Percentiles rank a stretch among this genome's conserved stretches.
Conservation (phyloP, 495 filamentous ascomycete species). For the Massariosphaeria phaeospora region DNA sequence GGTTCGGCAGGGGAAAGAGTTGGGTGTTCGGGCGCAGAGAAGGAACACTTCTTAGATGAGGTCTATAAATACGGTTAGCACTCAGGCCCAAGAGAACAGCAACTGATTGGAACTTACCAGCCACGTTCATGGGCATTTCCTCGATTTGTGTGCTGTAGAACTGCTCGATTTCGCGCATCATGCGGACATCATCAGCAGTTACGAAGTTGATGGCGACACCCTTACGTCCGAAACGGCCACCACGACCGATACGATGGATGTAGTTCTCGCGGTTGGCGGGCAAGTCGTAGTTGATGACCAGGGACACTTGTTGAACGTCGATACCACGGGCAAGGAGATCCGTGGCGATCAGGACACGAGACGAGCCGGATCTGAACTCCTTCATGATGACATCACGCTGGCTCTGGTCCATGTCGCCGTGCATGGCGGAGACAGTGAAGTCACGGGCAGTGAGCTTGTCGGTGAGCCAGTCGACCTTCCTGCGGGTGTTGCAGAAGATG, state of each 20-base stretch:
- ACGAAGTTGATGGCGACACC: constrained; percentile 99
- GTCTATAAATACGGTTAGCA: constrained; percentile 16
- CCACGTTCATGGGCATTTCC: constrained; percentile 85
- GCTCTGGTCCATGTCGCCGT: constrained; percentile 96
- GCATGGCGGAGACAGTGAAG: constrained; percentile 99
- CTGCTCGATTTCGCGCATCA: constrained; percentile 93
- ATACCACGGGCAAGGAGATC: constrained; percentile 97
- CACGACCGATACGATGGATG: constrained; percentile 98
- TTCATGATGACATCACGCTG: constrained; percentile 99
- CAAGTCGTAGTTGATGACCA: constrained; percentile 99
- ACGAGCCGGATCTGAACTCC: constrained; percentile 96
- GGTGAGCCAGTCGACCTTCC: constrained; percentile 99
- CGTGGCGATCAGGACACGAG: constrained; percentile 95
- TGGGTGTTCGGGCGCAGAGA: neutral
- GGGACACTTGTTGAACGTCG: constrained; percentile 97
- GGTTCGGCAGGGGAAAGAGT: neutral
- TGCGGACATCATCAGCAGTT: constrained; percentile 96
- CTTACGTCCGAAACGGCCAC: constrained; percentile 98
- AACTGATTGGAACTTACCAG: constrained; percentile 42
- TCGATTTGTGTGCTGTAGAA: constrained; percentile 79
- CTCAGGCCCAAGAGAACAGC: neutral
- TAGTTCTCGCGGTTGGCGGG: constrained; percentile 99
- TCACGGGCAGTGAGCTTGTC: constrained; percentile 97
- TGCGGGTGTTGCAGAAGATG: constrained; percentile 99
- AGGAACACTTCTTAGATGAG: constrained; percentile 33